Percentiles rank a stretch among this genome's conserved stretches.
Evolutionary conservation across 768 basidiomycete genomes (phyloP).

Genomic region (Mycena latifolia): DNA sequence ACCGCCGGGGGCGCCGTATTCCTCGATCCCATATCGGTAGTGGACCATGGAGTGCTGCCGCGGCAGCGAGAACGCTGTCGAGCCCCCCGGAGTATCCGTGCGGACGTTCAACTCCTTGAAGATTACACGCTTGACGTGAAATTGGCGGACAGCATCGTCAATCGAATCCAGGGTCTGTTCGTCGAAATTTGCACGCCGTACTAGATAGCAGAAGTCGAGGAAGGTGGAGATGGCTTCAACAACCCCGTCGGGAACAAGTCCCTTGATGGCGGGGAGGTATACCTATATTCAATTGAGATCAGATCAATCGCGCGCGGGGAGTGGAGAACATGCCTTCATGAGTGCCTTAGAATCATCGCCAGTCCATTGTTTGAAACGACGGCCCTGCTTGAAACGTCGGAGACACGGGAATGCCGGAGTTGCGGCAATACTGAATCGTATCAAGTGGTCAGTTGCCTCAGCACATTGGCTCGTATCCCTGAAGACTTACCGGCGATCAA

Average conservation of each 20-base stretch:
- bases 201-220: conserved; percentile 42
- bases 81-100: no score
- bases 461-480: no score
- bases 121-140: conserved; percentile 2
- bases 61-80: conserved; percentile 38
- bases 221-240: conserved; percentile 35
- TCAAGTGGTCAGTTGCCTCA: no score
- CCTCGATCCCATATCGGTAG: conserved; percentile 33
- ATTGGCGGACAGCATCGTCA: neutral
- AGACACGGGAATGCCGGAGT: conserved; percentile 35
- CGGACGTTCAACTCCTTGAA: no score
- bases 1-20: conserved; percentile 40
- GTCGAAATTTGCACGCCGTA: conserved; percentile 30
- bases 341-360: conserved; percentile 44
- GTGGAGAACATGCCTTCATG: no score
- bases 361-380: conserved; percentile 42
- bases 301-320: no score
- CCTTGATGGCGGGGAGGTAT: conserved; percentile 38
- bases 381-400: conserved; percentile 37
- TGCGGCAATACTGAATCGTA: conserved; percentile 36
- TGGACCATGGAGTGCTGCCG: conserved; percentile 42
- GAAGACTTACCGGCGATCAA: conserved; percentile 49
- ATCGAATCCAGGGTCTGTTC: conserved; percentile 2
- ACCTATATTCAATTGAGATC: conserved; percentile 29
- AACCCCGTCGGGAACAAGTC: conserved; percentile 33